Percentiles rank a stretch among this genome's conserved stretches.
Evolutionary conservation across 2,329 filamentous ascomycete species (phyloP).

Genomic region (Aspergillus sp.): DNA sequence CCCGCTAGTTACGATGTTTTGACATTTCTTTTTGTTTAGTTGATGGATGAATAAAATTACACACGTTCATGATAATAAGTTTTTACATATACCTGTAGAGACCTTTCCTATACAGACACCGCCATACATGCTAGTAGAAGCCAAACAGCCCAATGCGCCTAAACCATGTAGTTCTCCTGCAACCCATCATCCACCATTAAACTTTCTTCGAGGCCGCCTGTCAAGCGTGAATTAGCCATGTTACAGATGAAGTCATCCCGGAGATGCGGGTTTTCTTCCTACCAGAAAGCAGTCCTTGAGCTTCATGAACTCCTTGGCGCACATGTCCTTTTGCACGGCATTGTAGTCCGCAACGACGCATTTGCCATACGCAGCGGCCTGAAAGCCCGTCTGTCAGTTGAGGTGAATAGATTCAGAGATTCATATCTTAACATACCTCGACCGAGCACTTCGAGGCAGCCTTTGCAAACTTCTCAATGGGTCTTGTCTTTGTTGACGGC

Average conservation of each 20-base stretch:
- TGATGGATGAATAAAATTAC: constrained; percentile 7
- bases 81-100: neutral
- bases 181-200: constrained; percentile 26
- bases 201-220: constrained; percentile 57
- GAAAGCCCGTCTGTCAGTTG: constrained; percentile 19
- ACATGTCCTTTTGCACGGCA: constrained; percentile 87
- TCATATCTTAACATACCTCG: constrained; percentile 53
- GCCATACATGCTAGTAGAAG: constrained; percentile 5
- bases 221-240: constrained; percentile 14
- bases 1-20: constrained; percentile 11
- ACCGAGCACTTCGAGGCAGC: constrained; percentile 66
- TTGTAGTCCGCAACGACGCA: constrained; percentile 91
- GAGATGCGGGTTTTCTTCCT: constrained; percentile 32
- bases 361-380: constrained; percentile 87
- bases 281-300: constrained; percentile 89
- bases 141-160: constrained; percentile 7
- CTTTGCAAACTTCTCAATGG: constrained; percentile 69
- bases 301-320: constrained; percentile 77
- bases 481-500: constrained; percentile 55
- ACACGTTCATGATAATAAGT: neutral
- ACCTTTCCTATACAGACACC: neutral
- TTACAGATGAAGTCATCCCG: neutral
- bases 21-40: neutral
- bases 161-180: neutral
- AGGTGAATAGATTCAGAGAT: neutral